phyloP scores from a whole-genome alignment of 1,139 yeast genomes.

The Pichia sp. region DNA sequence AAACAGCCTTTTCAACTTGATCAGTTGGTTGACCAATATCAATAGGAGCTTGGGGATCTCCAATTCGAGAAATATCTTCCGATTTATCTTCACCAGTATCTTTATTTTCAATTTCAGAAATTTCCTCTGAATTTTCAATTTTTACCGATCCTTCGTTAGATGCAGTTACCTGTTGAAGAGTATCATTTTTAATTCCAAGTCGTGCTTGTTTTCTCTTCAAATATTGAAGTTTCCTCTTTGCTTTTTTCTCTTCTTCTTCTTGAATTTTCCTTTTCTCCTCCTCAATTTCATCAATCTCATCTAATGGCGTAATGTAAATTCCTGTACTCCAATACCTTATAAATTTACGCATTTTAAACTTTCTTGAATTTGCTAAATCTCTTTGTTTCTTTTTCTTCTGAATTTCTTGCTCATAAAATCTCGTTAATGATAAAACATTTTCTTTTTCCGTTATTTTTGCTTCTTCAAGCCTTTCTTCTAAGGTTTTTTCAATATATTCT shows the following conservation, averaged over 20 bases:
- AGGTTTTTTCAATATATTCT: constrained; percentile 57
- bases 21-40: too few relatives aligned
- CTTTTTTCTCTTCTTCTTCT: constrained; percentile 32
- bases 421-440: constrained; percentile 65
- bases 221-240: constrained; percentile 36
- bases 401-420: constrained; percentile 78
- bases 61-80: background rate
- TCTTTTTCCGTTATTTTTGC: constrained; percentile 81
- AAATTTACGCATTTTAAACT: constrained; percentile 52
- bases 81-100: background rate
- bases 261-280: constrained; percentile 29
- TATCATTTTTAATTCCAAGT: constrained; percentile 6
- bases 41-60: too few relatives aligned
- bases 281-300: constrained; percentile 46
- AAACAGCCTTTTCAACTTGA: too few relatives aligned
- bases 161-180: too few relatives aligned
- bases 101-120: background rate
- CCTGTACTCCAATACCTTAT: constrained; percentile 45
- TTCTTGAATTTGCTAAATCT: constrained; percentile 60
- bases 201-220: constrained; percentile 29
- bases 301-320: constrained; percentile 39
- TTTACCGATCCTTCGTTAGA: background rate
- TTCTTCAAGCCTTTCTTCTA: constrained; percentile 77
- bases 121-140: background rate
- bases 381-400: constrained; percentile 73